These are phyloP conservation scores for Colletotrichum tropicale DNA, from an alignment of 2,329 filamentous ascomycete genomes.

Conservation along the genomic window DNA sequence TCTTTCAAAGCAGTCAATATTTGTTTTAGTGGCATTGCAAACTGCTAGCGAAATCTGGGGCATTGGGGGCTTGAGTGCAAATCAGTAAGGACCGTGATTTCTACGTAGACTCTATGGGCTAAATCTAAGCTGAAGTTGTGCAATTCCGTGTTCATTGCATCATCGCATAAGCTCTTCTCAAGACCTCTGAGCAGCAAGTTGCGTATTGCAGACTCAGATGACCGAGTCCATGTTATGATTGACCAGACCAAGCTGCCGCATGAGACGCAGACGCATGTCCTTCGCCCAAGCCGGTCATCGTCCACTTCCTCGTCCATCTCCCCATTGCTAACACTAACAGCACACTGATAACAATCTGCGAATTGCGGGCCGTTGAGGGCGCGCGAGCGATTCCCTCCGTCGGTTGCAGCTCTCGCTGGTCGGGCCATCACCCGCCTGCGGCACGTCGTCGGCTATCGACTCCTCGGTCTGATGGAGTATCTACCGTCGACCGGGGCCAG, in stretches of 20 bases:
- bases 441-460: constrained; percentile 7
- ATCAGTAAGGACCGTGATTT: constrained; percentile 13
- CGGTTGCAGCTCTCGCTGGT: constrained; percentile 19
- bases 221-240: neutral
- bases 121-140: neutral
- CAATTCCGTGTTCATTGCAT: neutral
- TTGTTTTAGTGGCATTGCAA: neutral
- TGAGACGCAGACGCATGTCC: neutral
- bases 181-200: neutral
- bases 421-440: constrained; percentile 20
- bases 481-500: neutral
- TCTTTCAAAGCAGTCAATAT: neutral
- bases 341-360: constrained; percentile 13
- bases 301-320: neutral
- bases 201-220: neutral
- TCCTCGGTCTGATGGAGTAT: neutral
- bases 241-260: neutral
- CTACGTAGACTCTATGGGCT: neutral
- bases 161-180: neutral
- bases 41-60: neutral
- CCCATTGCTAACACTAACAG: constrained; percentile 15
- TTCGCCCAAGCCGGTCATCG: neutral
- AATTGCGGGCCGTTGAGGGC: constrained; percentile 20
- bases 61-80: neutral
- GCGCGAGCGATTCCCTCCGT: constrained; percentile 12